Evolutionary conservation across 768 basidiomycete genomes (phyloP), one percentile per base, ranked within the genome.

Genomic region (Exidia glandulosa): DNA sequence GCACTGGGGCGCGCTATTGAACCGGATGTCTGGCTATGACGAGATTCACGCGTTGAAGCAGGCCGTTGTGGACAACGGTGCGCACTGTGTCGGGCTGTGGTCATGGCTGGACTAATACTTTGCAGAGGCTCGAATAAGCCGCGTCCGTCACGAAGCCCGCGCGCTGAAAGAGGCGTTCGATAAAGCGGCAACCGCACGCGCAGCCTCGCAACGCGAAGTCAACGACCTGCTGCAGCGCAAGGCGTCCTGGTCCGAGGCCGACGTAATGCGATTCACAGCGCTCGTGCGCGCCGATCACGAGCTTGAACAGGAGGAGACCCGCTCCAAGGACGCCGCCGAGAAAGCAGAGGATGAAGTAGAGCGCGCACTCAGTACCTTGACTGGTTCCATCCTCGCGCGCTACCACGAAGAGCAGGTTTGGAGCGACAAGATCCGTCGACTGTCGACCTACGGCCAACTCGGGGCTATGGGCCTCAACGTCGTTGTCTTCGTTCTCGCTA

Each of bases 351-450:
- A 82, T 57, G 82, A 80, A 2, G 90, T 93, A 19, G 96, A 99
- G 64, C 81, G 81, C 50, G 90, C 87, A 65, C 96, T 98, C 70
- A 86, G 79, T 67, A 87, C 85, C 68, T 79, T 97, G 64, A 90
- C 95, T 87, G 85, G 85, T 59, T 77, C 81, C 10, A 98, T 98
- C 67, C 80, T 99, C 61, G 85, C 83, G 56, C 66, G 95, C 37
- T 98, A 98, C 71, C 95, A 98, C 74, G 95, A 97, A 73, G 96
- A 99, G 70, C 96, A 99, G 71, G 84, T 97, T 2, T 99, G 96
- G 96, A 93, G 90, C 58, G 95, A 99, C 77, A 99, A 99, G 74
- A 96, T 99, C 61, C 84, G 96, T 34, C 92, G 90, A 65, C 87
- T 88, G 30, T 93, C 90, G 63, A 97, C 96, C 3, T 97, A 97